Evolutionary conservation across 2,329 filamentous ascomycete species (phyloP), one percentile per base, ranked within the genome.

Genomic region (Verticillium dahliae): DNA sequence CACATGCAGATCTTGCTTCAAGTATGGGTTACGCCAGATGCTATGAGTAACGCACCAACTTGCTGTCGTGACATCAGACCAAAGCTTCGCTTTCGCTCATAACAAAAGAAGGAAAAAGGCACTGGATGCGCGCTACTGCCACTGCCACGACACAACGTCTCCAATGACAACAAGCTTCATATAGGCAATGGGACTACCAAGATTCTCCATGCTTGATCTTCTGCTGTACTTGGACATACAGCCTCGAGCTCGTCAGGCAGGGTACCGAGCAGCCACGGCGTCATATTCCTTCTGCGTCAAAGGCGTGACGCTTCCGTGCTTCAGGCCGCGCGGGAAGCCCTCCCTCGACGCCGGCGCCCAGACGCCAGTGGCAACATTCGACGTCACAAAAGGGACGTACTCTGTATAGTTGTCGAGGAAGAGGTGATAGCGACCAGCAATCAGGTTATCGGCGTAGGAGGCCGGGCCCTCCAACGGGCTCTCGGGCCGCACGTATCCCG

Each of bases 271-370:
- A 6, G 45, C 45, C 45, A 52, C 45, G 18, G 75, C 76, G 63
- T 77, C 70, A 41, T 78, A 78, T 63, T 78, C 73, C 14, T 68
- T 67, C 63, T 74, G 69, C 3, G 75, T 80, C 37, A 82, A 64
- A 0, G 77, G 74, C 37, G 80, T 73, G 3, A 82, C 76, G 61
- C 74, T 78, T 1, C 80, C 80, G 68, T 83, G 80, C 67, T 81
- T 80, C 64, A 82, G 58, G 1, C 76, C 75, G 34, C 63, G 70
- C 1, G 80, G 80, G 60, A 78, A 81, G 0, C 68, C 72, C 2
- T 67, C 66, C 9, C 71, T 67, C 58, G 73, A 71, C 39, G 75
- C 76, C 34, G 69, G 71, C 3, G 66, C 69, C 77, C 78, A 81
- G 15, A 67, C 69, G 1, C 73, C 72, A 0, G 67, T 64, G 57